Conservation (phyloP, 768 basidiomycete genomes). For the Lactifluus subvellereus region DNA sequence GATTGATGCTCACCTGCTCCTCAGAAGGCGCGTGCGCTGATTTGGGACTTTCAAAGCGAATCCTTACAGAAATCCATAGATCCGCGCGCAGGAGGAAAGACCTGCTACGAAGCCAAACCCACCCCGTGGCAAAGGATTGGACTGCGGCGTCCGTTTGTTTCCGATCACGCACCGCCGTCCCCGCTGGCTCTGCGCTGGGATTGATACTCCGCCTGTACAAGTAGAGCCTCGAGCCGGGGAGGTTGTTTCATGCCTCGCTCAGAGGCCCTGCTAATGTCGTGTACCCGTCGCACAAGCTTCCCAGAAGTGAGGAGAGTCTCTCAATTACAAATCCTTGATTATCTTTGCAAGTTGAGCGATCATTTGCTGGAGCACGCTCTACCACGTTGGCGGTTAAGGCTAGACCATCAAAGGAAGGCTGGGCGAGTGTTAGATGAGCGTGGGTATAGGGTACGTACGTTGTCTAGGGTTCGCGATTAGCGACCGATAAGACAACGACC, state of each 20-base stretch:
- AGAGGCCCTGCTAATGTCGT: neutral
- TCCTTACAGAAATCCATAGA: neutral
- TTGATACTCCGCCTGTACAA: neutral
- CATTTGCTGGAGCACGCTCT: neutral
- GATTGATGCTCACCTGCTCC: neutral
- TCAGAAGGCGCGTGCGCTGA: neutral
- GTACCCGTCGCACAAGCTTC: neutral
- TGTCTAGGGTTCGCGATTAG: slow-evolving; percentile 3
- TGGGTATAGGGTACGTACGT: neutral
- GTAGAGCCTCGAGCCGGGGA: neutral
- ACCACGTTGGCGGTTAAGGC: neutral
- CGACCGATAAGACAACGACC: slow-evolving; percentile 6
- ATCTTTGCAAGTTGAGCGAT: neutral
- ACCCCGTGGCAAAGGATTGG: neutral
- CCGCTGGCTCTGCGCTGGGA: neutral
- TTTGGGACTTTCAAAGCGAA: neutral
- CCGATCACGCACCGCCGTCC: neutral
- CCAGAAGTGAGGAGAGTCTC: neutral
- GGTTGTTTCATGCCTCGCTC: neutral
- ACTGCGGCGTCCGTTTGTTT: neutral
- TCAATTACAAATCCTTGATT: neutral
- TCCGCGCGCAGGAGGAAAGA: neutral
- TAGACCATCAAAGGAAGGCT: neutral
- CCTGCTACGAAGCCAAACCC: neutral
- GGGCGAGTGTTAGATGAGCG: neutral